Conservation (phyloP, 768 basidiomycete genomes). For the Tulasnella sp. region DNA sequence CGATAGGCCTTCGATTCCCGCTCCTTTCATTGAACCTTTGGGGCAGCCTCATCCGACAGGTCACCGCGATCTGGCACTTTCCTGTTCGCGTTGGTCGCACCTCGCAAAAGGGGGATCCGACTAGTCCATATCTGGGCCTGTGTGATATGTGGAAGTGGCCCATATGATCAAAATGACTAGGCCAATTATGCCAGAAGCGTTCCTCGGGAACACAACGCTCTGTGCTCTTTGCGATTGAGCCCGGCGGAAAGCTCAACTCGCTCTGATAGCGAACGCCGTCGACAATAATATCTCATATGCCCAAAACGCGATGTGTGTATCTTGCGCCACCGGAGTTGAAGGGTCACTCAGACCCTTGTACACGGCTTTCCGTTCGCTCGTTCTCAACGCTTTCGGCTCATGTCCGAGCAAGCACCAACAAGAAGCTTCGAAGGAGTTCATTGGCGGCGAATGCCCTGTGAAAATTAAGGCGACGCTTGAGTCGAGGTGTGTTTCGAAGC, state of each 20-base stretch:
- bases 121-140: neutral
- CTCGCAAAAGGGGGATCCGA: neutral
- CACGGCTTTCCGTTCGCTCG: neutral
- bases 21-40: neutral
- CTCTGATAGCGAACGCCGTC: neutral
- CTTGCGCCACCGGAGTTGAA: slow-evolving; percentile 9
- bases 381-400: neutral
- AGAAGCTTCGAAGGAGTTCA: neutral
- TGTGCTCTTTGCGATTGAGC: neutral
- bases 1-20: slow-evolving; percentile 14
- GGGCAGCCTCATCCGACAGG: neutral
- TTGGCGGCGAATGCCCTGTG: neutral
- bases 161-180: slow-evolving; percentile 21
- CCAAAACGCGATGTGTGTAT: neutral
- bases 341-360: neutral
- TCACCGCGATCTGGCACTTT: neutral
- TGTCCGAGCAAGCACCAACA: neutral
- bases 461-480: neutral
- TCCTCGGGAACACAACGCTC: neutral
- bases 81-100: slow-evolving; percentile 7
- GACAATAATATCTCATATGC: neutral
- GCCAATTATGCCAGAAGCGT: slow-evolving; percentile 23
- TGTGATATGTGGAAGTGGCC: slow-evolving; percentile 7
- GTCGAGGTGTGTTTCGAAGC: neutral
- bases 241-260: neutral